Percentiles rank a stretch among this genome's conserved stretches.
Evolutionary conservation across 2,329 filamentous ascomycete species (phyloP).

Genomic region (Cercospora sp.): DNA sequence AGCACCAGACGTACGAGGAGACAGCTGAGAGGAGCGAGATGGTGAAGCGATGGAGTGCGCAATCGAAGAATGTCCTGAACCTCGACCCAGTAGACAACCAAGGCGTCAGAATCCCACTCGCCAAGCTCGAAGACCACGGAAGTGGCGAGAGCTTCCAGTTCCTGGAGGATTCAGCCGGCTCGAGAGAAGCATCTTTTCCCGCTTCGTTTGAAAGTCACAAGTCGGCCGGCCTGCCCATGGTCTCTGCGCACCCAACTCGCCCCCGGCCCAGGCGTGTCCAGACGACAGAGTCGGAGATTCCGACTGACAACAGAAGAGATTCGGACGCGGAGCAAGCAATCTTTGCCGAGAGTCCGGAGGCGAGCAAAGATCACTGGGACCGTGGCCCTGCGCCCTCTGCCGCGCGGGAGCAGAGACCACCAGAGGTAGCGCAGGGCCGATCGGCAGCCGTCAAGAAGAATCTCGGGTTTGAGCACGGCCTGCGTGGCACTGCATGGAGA

Average conservation of each 20-base stretch:
- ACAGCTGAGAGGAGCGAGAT: slow-evolving; percentile 23
- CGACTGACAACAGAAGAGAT: slow-evolving; percentile 2
- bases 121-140: slow-evolving; percentile 52
- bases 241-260: slow-evolving; percentile 27
- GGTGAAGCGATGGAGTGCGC: slow-evolving; percentile 33
- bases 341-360: slow-evolving; percentile 19
- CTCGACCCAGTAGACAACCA: slow-evolving; percentile 29
- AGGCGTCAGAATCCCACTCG: slow-evolving; percentile 34
- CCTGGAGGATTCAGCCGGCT: slow-evolving; percentile 63
- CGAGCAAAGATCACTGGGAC: neutral
- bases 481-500: neutral
- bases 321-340: slow-evolving; percentile 17
- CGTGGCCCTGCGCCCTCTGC: slow-evolving; percentile 3
- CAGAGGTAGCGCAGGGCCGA: neutral
- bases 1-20: slow-evolving; percentile 22
- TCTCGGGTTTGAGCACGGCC: neutral
- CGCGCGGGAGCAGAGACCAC: slow-evolving; percentile 1
- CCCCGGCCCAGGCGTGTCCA: neutral
- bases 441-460: neutral
- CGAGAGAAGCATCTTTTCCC: slow-evolving; percentile 54
- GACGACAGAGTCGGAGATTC: slow-evolving; percentile 9
- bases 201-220: slow-evolving; percentile 48
- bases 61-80: slow-evolving; percentile 31
- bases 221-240: slow-evolving; percentile 28
- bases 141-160: slow-evolving; percentile 64